Conservation (phyloP, 2,329 filamentous ascomycete genomes). For the Nemania diffusa region DNA sequence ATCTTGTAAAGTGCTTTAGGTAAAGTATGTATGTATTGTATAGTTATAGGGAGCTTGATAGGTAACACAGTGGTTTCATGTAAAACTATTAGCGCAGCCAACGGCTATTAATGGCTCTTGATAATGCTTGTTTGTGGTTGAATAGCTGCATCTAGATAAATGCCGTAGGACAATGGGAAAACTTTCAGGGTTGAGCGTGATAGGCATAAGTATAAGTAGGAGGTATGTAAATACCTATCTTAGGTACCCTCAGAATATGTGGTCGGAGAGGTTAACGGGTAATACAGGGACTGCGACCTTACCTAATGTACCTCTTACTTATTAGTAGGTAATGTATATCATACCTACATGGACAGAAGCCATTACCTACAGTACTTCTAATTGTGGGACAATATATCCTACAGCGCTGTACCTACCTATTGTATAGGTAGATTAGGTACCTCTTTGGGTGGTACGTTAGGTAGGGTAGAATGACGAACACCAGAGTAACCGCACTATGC, state of each 20-base stretch:
- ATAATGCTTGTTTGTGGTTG: neutral
- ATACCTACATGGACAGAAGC: no score
- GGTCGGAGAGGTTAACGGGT: neutral
- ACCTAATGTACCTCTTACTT: no score
- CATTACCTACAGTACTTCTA: no score
- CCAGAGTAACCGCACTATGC: neutral
- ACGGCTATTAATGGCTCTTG: no score
- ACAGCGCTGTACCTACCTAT: neutral
- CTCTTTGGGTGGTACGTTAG: neutral
- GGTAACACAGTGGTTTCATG: neutral
- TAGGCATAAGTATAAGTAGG: no score
- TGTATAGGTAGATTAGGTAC: conserved; percentile 10
- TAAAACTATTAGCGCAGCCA: neutral
- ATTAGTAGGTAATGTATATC: no score
- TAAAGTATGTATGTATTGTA: neutral
- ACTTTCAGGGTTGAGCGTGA: neutral
- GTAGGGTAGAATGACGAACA: neutral
- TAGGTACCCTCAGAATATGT: neutral
- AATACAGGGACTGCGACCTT: neutral
- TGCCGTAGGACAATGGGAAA: neutral
- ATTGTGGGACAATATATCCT: neutral
- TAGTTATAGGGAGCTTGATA: neutral
- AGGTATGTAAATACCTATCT: no score
- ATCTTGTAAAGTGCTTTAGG: no score
- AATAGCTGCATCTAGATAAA: neutral